Base-by-base conservation (phyloP, 192 early-diverging fungal genomes). In the Coemansia sp. region DNA sequence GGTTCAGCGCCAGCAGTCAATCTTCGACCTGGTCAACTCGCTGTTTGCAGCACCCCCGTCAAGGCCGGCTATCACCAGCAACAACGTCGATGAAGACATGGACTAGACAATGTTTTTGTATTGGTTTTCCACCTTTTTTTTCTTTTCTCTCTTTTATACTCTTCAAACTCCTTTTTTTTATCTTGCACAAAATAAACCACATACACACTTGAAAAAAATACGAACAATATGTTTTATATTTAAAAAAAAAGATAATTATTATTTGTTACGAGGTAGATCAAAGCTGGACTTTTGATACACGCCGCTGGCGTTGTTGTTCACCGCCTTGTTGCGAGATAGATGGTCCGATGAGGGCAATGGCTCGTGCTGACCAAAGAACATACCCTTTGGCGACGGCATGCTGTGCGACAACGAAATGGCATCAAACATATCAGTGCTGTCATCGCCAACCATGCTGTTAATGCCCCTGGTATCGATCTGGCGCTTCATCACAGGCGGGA, bases 21-120 rank as follows among this genome's bases (percentile, higher is more conserved):
- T 78, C 20, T 75, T 78, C 64, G 81, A 82, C 59, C 73, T 82
- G 25, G 74, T 82, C 48, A 76, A 68, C 59, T 71, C 74, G 56
- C 52, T 82, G 5, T 76, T 82, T 56, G 74, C 74, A 6, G 31
- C 74, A 33, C 80, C 74, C 7, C 38, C 60, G 0, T 62, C 78
- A 11, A 73, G 51, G 7, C 64, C 78, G 10, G 61, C 63, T 11
- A 65, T 81, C 30, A 40, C 72, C 18, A 60, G 56, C 49, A 54
- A 40, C 28, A 57, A 56, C 29, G 12, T 40, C 7, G 40, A 56
- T 25, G 79, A 81, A 25, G 73, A 49, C 40, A 76, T 81, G 73
- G 79, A 64, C 36, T 38, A 55, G 34, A 54, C n/a, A 45, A 38
- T n/a, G n/a, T n/a, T n/a, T n/a, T n/a, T n/a, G n/a, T n/a, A n/a